Evolutionary conservation across 768 basidiomycete genomes (phyloP), one percentile per base, ranked within the genome.

Genomic region (Tricholomella constricta): DNA sequence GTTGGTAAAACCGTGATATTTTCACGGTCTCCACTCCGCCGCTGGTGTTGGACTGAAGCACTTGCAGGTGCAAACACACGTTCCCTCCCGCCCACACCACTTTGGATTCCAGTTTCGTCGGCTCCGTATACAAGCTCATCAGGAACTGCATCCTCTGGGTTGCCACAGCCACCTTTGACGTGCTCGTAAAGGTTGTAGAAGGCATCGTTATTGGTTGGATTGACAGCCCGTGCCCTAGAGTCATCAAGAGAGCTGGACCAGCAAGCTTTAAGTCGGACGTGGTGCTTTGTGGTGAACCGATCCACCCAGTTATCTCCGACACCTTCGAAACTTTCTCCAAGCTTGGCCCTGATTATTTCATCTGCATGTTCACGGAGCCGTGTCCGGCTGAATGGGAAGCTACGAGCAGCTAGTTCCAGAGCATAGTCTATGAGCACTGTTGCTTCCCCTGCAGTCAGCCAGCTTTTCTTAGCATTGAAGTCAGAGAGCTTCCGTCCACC

Each of bases 241-340:
- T 54, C 55, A 20, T 79, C 75, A 0, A 78, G 65, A 17, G 69
- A 52, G 20, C 53, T 49, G 15, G 69, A 60, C 64, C 69, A 69
- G 34, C 60, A 70, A n/a, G 49, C 50, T n/a, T 62, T 51, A 6
- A 78, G 49, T 5, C 47, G 27, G 17, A 69, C 51, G 2, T 45
- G 42, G 51, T 78, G 65, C 48, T 64, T 62, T 46, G 60, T 49
- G 11, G 62, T 19, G 55, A 74, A 75, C 6, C 62, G 55, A 17
- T 55, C n/a, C 3, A 70, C 69, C 74, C 73, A 78, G 14, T 72
- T 64, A 22, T 64, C 62, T 1, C 75, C 72, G 32, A 76, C 66
- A 31, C 73, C 69, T 8, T 22, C 23, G 47, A 73, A 75, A 31
- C 50, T 29, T 32, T 60, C 47, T 8, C 71, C 69, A 26, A 67